These are phyloP conservation scores for Sabuloglossum arenarium DNA, from an alignment of 495 filamentous ascomycete genomes.

Conservation along the genomic window DNA sequence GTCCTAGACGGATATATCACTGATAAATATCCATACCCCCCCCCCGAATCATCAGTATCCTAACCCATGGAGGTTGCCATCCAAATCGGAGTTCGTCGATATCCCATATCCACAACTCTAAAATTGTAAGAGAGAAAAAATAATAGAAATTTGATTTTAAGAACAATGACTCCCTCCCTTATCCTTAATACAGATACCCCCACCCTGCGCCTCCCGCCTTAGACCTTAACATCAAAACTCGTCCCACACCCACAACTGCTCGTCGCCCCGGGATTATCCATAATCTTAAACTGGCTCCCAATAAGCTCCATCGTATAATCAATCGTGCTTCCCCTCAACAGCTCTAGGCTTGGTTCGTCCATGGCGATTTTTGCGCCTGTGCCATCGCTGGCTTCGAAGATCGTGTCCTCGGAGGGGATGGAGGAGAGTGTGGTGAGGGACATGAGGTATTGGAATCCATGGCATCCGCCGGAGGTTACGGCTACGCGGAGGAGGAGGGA, in stretches of 20 bases:
- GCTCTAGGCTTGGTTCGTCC: constrained; percentile 68
- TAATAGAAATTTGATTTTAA: no score
- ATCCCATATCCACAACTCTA: no score
- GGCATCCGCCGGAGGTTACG: constrained; percentile 83
- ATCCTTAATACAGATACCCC: no score
- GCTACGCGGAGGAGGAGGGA: constrained; percentile 69
- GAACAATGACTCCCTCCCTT: no score
- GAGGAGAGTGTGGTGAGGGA: constrained; percentile 38
- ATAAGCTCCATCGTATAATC: constrained; percentile 96
- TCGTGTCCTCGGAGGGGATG: constrained; percentile 31
- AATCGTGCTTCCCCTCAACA: constrained; percentile 79
- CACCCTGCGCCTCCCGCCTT: neutral
- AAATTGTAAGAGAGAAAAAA: no score
- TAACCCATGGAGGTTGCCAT: no score
- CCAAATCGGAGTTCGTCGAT: no score
- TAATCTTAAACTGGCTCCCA: constrained; percentile 92
- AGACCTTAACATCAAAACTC: constrained; percentile 80
- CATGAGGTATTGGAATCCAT: constrained; percentile 97
- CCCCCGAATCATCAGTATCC: no score
- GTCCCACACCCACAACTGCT: constrained; percentile 97
- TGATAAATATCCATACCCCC: no score
- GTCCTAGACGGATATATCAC: no score
- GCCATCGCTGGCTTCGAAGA: constrained; percentile 22
- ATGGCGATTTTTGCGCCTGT: constrained; percentile 64
- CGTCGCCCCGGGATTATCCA: constrained; percentile 72